Percentiles rank a stretch among this genome's conserved stretches.
These are phyloP conservation scores for Guadua angustifolia DNA, from an alignment of 176 grass and related monocot genomes.

Conservation along the genomic window DNA sequence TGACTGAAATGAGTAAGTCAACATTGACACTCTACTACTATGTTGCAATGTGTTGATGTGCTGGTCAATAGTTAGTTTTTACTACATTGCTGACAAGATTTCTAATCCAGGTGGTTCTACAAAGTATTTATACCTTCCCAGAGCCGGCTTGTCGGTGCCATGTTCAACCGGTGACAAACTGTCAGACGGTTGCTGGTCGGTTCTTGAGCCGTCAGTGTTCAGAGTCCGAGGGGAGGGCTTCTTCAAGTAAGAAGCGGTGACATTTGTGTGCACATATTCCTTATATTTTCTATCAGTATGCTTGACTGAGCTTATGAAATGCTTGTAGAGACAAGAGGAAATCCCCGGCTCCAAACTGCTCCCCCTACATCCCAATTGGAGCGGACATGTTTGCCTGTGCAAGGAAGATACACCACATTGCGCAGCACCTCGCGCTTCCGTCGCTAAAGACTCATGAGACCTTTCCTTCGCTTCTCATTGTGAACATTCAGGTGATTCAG, in stretches of 20 bases:
- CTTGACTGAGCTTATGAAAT: conserved; percentile 31
- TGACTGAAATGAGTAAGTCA: conserved; percentile 81
- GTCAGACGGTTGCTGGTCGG: conserved; percentile 77
- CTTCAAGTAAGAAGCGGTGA: conserved; percentile 62
- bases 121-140: conserved; percentile 74
- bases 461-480: conserved; percentile 79
- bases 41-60: neutral
- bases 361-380: conserved; percentile 80
- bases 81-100: conserved; percentile 9
- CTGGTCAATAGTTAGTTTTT: neutral
- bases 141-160: conserved; percentile 65
- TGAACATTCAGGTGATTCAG: conserved; percentile 90
- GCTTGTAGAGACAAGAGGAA: conserved; percentile 86
- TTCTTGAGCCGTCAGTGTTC: conserved; percentile 81
- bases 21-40: neutral
- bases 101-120: conserved; percentile 63
- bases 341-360: conserved; percentile 55
- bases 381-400: conserved; percentile 75
- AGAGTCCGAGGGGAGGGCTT: conserved; percentile 76
- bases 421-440: conserved; percentile 76
- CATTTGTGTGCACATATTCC: neutral
- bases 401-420: conserved; percentile 85
- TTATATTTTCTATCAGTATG: neutral
- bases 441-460: conserved; percentile 62
- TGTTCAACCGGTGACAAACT: conserved; percentile 55